Conservation (phyloP, 345 rosid genomes). For the Ceriops zippeliana region DNA sequence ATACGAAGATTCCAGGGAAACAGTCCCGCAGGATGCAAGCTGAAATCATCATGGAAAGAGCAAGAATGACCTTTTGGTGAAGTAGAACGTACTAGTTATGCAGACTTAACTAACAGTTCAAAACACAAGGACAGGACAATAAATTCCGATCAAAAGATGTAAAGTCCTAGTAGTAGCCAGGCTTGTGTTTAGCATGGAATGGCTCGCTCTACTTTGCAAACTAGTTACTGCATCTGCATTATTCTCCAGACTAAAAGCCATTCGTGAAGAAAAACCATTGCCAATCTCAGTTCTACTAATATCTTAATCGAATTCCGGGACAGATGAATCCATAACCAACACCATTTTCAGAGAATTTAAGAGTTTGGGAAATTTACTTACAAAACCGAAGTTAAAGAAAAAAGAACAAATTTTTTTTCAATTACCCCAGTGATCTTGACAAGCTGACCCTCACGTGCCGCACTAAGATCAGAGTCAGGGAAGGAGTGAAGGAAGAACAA, state of each 20-base stretch:
- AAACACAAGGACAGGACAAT: no score
- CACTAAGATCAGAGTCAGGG: slow-evolving; percentile 48
- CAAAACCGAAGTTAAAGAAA: not conserved
- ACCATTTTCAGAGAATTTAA: no score
- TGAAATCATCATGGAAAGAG: slow-evolving; percentile 19
- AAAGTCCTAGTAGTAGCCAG: no score
- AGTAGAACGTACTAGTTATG: not conserved
- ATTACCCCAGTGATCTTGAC: slow-evolving; percentile 55
- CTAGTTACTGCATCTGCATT: no score
- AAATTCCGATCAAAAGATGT: no score
- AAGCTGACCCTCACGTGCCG: slow-evolving; percentile 46
- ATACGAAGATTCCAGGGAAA: slow-evolving; percentile 48
- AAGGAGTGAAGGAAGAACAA: slow-evolving; percentile 35
- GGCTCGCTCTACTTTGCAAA: no score
- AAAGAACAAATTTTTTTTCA: not conserved
- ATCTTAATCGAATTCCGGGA: not conserved
- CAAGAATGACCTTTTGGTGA: not conserved
- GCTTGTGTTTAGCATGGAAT: no score
- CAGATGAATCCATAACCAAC: no score
- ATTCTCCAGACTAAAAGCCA: no score
- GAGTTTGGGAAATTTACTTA: no score
- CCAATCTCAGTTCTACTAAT: no score
- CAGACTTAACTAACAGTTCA: not conserved
- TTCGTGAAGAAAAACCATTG: no score
- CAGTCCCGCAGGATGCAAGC: slow-evolving; percentile 48